Conservation (phyloP, 202 grass and related monocot species). For the Panicum virgatum region DNA sequence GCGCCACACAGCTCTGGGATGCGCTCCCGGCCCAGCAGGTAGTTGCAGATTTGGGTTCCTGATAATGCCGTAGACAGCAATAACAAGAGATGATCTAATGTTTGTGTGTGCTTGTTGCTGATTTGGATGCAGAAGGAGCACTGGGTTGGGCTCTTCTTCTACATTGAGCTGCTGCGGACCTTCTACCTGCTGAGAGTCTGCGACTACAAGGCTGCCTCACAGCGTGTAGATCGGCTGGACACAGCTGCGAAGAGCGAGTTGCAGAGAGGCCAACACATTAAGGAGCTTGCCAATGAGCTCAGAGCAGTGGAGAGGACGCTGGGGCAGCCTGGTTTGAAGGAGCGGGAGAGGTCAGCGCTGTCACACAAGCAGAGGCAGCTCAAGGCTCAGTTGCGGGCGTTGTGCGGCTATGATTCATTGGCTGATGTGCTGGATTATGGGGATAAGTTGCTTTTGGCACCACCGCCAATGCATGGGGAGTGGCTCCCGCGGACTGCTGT, state of each 20-base stretch:
- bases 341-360: constrained; percentile 58
- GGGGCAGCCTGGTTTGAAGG: constrained; percentile 46
- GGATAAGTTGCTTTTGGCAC: constrained; percentile 85
- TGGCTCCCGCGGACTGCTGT: constrained; percentile 86
- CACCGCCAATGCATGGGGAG: constrained; percentile 89
- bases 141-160: constrained; percentile 83
- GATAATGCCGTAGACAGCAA: not conserved
- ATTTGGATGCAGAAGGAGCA: constrained; percentile 64
- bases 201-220: constrained; percentile 78
- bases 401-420: constrained; percentile 62
- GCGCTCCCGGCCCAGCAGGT: constrained; percentile 72
- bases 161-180: constrained; percentile 71
- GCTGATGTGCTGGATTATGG: constrained; percentile 69
- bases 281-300: constrained; percentile 59
- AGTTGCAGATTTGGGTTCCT: not conserved
- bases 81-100: constrained; percentile 8
- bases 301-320: constrained; percentile 54
- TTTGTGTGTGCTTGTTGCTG: not conserved
- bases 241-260: constrained; percentile 65
- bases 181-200: constrained; percentile 91
- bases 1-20: constrained; percentile 58
- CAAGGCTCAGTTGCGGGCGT: constrained; percentile 42
- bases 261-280: constrained; percentile 50
- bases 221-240: constrained; percentile 68
- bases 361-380: constrained; percentile 67